Evolutionary conservation across 495 filamentous ascomycete genomes (phyloP).

Genomic region (Hypoxylon crocopeplum): DNA sequence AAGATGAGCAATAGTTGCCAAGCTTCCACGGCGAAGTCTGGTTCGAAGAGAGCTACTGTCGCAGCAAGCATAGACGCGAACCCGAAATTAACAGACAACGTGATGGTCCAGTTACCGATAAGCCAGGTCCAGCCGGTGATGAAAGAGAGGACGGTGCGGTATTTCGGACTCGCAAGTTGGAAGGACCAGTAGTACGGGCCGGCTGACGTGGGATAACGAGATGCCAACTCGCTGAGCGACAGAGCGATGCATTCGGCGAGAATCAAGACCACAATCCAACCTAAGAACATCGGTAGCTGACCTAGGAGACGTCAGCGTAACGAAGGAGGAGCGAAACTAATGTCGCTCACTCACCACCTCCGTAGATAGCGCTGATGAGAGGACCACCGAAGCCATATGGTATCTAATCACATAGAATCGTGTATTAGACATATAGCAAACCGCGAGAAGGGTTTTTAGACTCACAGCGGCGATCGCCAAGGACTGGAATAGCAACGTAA

Average conservation of each 20-base stretch:
- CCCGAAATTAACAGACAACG: constrained; percentile 65
- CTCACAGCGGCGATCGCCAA: constrained; percentile 53
- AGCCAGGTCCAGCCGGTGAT: constrained; percentile 64
- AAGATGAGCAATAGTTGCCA: constrained; percentile 60
- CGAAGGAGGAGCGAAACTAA: not conserved
- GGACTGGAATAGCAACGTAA: constrained; percentile 48
- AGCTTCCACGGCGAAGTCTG: constrained; percentile 51
- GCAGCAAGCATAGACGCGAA: constrained; percentile 60
- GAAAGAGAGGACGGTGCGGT: constrained; percentile 60
- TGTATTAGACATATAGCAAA: not conserved
- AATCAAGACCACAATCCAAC: constrained; percentile 62
- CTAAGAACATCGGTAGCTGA: constrained; percentile 43
- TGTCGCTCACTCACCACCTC: constrained; percentile 40
- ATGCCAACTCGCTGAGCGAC: constrained; percentile 63
- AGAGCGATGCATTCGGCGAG: constrained; percentile 63
- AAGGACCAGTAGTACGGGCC: constrained; percentile 68
- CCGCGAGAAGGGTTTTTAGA: not conserved
- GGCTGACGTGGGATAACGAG: constrained; percentile 60
- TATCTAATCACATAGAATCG: constrained; percentile 43
- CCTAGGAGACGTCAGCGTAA: constrained; percentile 17
- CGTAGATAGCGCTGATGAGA: constrained; percentile 47
- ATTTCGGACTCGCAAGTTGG: constrained; percentile 56
- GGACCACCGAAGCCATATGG: constrained; percentile 51
- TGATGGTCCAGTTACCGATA: constrained; percentile 63
- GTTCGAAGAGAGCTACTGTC: constrained; percentile 55